Evolutionary conservation across 2,329 filamentous ascomycete genomes (phyloP), one percentile per base, ranked within the genome.

Genomic region (Alternaria sp.): DNA sequence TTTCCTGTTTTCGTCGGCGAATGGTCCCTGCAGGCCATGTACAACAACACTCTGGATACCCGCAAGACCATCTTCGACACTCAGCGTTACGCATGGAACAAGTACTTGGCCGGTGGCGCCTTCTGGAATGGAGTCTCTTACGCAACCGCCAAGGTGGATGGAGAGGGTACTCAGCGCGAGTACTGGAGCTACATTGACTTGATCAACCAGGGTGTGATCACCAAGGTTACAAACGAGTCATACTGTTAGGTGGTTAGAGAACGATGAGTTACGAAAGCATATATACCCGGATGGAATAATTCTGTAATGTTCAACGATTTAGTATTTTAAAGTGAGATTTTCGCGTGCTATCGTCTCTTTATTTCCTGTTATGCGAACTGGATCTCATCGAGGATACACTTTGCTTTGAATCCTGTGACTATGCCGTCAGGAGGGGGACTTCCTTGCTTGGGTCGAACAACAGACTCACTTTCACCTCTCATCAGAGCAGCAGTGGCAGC

Each of bases 1-100:
- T 63, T 63, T 12, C 54, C 61, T 0, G 57, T 63, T 1, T 54
- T 61, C 16, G 44, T 63, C n/a, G 61, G 57, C 28, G 57, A 63
- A 41, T 63, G 57, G 57, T 26, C 39, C 11, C 20, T 63, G 9
- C 49, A 63, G 51, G 56, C 57, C 9, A 48, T 52, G 54, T 55
- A 46, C 54, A 63, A 61, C 28, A 63, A 63, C 39, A 48, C 38
- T 1, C 39, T 63, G 2, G 32, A 43, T 1, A 18, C 30, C 16
- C 53, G 61, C 26, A 61, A 57, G 51, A 32, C 36, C 2, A 26
- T 61, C 2, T 61, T 57, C 7, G 57, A 63, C 11, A 58, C 57
- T 7, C 44, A 53, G 28, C 38, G 57, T 11, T 54, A 51, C 30
- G 61, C 61, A 3, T 63, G 43, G 43, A 60, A 58, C 24, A 51